phyloP scores from a whole-genome alignment of 768 basidiomycete species.

The Mycena chlorophos region DNA sequence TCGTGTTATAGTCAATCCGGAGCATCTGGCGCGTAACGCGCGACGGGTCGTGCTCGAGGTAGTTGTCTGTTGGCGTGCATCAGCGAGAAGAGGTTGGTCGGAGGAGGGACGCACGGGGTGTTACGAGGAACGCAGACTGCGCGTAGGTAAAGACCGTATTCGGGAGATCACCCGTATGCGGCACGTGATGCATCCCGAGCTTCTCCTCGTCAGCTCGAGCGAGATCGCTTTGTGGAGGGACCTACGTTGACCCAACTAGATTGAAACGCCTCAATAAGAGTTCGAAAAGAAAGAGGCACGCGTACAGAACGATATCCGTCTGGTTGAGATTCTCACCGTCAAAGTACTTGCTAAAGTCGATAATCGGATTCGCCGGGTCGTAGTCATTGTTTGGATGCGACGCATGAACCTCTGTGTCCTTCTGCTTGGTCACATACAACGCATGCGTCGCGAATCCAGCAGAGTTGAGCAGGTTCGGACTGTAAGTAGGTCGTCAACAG shows the following conservation, averaged over 20 bases:
- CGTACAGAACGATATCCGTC: constrained; percentile 21
- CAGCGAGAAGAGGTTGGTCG: background rate
- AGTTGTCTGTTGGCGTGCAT: constrained; percentile 18
- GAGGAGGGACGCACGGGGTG: constrained; percentile 17
- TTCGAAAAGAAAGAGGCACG: background rate
- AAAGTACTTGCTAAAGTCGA: constrained; percentile 54
- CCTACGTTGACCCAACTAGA: constrained; percentile 43
- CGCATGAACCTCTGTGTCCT: constrained; percentile 50
- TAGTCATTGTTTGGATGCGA: constrained; percentile 52
- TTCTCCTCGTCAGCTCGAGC: background rate
- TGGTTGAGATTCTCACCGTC: constrained; percentile 33
- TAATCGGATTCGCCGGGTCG: constrained; percentile 47
- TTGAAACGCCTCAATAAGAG: constrained; percentile 36
- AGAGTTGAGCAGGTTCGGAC: constrained; percentile 44
- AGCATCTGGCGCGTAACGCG: constrained; percentile 21
- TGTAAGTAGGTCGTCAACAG: constrained; percentile 1
- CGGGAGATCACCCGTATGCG: constrained; percentile 25
- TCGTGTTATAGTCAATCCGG: constrained; percentile 22
- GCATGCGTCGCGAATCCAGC: constrained; percentile 56
- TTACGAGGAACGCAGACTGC: constrained; percentile 23
- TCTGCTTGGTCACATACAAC: constrained; percentile 47
- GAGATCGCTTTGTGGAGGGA: background rate
- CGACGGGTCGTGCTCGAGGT: constrained; percentile 24
- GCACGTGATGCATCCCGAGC: constrained; percentile 28
- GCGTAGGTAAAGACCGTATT: constrained; percentile 27